These are phyloP conservation scores for Lecanoromycetidae sp. DNA, from an alignment of 2,329 filamentous ascomycete species.

Conservation along the genomic window DNA sequence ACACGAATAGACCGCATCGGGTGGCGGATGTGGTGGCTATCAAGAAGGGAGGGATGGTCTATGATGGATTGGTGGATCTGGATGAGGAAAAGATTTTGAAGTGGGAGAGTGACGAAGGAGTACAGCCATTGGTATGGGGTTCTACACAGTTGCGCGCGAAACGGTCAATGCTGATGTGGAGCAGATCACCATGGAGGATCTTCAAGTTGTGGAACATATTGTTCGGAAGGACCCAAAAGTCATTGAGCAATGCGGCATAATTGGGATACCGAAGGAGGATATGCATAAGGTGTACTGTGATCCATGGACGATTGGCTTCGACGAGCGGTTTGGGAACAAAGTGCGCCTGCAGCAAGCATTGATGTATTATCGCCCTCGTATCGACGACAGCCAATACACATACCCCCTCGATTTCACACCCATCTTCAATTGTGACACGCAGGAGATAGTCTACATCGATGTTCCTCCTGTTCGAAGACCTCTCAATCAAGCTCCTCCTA, in stretches of 20 bases:
- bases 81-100: constrained; percentile 51
- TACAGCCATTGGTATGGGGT: constrained; percentile 61
- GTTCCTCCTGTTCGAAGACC: constrained; percentile 66
- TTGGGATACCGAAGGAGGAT: constrained; percentile 66
- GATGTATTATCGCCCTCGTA: constrained; percentile 84
- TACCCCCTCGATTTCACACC: constrained; percentile 90
- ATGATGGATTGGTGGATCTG: constrained; percentile 70
- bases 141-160: not conserved
- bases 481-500: constrained; percentile 56
- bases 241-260: constrained; percentile 76
- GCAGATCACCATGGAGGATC: constrained; percentile 81
- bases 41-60: constrained; percentile 64
- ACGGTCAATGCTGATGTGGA: not conserved
- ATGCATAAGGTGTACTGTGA: constrained; percentile 97
- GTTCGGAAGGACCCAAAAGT: constrained; percentile 69
- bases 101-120: constrained; percentile 64
- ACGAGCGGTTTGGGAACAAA: constrained; percentile 71
- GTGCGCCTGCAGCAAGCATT: constrained; percentile 79
- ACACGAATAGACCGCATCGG: constrained; percentile 51
- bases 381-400: constrained; percentile 81
- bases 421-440: constrained; percentile 71
- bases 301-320: constrained; percentile 91
- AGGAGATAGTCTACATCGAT: constrained; percentile 71
- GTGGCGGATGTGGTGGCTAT: constrained; percentile 77
- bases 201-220: constrained; percentile 65